Percentiles rank a stretch among this genome's conserved stretches.
Conservation (phyloP, 1,284 basidiomycete species). For the Ceratobasidium papillatum region DNA sequence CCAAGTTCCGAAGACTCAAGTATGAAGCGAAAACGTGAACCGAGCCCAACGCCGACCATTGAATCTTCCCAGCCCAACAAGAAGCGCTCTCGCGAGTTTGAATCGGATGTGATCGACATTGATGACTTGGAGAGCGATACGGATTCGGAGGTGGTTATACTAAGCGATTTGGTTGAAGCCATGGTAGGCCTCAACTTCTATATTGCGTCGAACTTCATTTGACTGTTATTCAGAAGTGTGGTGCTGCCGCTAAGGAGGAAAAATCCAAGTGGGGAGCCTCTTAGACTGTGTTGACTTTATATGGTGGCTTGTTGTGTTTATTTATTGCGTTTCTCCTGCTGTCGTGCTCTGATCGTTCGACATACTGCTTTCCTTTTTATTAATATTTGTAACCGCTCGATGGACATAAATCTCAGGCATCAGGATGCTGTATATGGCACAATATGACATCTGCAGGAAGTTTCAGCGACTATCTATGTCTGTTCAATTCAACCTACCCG, state of each 20-base stretch:
- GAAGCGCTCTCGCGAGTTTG: not conserved
- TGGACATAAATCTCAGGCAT: not conserved
- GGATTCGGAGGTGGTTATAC: slow-evolving; percentile 19
- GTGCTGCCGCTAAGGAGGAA: not conserved
- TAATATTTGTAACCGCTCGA: not conserved
- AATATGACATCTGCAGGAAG: slow-evolving; percentile 47
- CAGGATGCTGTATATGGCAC: slow-evolving; percentile 45
- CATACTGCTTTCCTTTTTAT: not conserved
- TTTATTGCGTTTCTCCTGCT: not conserved
- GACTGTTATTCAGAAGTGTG: not conserved
- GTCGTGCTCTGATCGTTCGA: not conserved
- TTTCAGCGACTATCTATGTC: slow-evolving; percentile 47
- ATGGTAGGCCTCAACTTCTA: not conserved
- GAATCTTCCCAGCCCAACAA: not conserved
- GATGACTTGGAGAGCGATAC: slow-evolving; percentile 25
- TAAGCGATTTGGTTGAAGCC: not conserved
- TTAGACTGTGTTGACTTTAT: no score
- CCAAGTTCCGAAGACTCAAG: not conserved
- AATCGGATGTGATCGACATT: slow-evolving; percentile 21
- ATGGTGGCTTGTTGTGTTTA: no score
- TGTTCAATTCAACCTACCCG: slow-evolving; percentile 63
- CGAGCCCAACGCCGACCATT: not conserved
- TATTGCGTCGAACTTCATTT: not conserved
- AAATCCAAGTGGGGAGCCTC: not conserved
- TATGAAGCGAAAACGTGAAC: not conserved